Evolutionary conservation across 2,329 filamentous ascomycete species (phyloP).

Genomic region (Alternaria brassicicola): DNA sequence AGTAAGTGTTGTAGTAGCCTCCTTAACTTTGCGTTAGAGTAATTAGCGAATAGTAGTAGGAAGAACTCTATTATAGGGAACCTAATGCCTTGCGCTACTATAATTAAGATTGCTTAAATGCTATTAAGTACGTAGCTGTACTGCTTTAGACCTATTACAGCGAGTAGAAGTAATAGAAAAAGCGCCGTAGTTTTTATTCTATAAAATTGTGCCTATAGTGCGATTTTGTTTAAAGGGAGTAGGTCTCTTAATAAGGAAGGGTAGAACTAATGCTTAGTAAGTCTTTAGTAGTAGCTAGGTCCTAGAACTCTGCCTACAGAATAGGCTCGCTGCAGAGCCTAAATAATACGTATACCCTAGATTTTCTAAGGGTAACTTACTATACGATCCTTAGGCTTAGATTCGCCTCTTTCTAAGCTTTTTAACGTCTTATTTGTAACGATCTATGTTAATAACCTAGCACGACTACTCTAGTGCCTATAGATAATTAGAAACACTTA

Average conservation of each 20-base stretch:
- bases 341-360: neutral
- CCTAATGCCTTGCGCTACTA: neutral
- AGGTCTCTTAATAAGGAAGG: neutral
- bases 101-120: neutral
- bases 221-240: neutral
- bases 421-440: neutral
- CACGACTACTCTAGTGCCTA: no score
- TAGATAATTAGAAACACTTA: no score
- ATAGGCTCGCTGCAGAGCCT: neutral
- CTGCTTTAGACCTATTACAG: neutral
- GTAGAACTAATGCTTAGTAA: neutral
- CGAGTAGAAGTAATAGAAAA: neutral
- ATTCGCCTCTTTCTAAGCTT: neutral
- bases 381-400: neutral
- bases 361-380: neutral
- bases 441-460: neutral
- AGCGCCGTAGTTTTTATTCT: neutral
- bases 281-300: neutral
- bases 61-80: neutral
- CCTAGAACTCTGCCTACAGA: neutral
- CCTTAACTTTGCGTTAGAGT: neutral
- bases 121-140: neutral
- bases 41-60: neutral
- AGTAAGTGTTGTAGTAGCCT: neutral
- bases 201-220: neutral